Evolutionary conservation across 106 monocot genomes (phyloP), one percentile per base, ranked within the genome.

Genomic region (Dendrobium catenatum): DNA sequence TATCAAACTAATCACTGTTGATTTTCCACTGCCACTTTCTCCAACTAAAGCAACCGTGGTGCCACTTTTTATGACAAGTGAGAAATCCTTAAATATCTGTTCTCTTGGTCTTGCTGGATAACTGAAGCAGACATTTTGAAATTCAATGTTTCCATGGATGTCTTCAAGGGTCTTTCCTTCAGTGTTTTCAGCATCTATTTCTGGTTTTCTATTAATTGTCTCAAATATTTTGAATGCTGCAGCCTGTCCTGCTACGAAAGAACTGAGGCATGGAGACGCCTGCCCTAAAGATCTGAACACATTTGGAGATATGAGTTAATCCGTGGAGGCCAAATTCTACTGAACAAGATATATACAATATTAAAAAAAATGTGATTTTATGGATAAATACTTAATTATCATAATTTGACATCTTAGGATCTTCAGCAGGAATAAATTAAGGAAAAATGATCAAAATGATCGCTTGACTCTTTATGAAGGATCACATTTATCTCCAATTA

Each of bases 221-320:
- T 87, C 80, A 75, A 87, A 87, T 87, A 90, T 80, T 80, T 87
- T 87, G 80, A 80, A 87, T 66, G 79, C 87, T 68, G 89, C 87
- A 6, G 87, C 83, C 55, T 83, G 82, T 33, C 87, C 89, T 8
- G 82, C 85, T 68, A 80, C 54, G 68, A 90, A 90, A 55, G 87
- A 82, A 55, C 67, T 85, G 6, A 83, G 43, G 78, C 89, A 90
- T 13, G 89, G 89, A 17, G 87, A 87, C 15, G 85, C 82, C 74
- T 90, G 89, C 22, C 89, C 89, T 64, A 90, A 72, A 33, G 84
- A 84, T 77, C 89, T 89, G 84, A 1, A 19, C 5, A 26, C 26
- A 29, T 18, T 46, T 46, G 3, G 51, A 15, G 51, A 22, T 22
- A 61, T 22, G 22, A 61, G 22, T 61, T 22, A 61, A 22, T 61